Percentiles rank a stretch among this genome's conserved stretches.
These are phyloP conservation scores for Cryoendolithus antarcticus DNA, from an alignment of 2,329 filamentous ascomycete species.

Conservation along the genomic window DNA sequence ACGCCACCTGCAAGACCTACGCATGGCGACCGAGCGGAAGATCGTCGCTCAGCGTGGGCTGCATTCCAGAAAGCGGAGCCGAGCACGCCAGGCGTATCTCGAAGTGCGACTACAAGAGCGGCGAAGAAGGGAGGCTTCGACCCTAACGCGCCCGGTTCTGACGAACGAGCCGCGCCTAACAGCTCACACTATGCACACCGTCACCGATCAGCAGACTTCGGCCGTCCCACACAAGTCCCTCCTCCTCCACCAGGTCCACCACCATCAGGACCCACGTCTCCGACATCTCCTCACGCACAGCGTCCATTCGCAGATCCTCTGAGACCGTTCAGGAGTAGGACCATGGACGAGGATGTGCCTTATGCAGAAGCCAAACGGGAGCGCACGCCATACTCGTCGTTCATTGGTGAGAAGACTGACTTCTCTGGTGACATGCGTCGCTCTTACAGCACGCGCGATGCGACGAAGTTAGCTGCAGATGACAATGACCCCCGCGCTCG, in stretches of 20 bases:
- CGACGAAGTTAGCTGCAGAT: constrained; percentile 16
- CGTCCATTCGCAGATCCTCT: constrained; percentile 27
- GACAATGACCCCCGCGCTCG: constrained; percentile 8
- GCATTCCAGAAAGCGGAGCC: constrained; percentile 15
- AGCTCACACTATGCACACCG: constrained; percentile 16
- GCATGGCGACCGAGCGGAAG: constrained; percentile 10
- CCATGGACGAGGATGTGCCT: constrained; percentile 22
- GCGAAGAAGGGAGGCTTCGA: constrained; percentile 46
- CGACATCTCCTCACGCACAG: constrained; percentile 17
- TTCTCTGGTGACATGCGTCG: constrained; percentile 39
- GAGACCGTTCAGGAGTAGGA: constrained; percentile 22
- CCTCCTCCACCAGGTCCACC: constrained; percentile 24
- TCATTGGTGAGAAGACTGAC: constrained; percentile 45
- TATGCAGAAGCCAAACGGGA: constrained; percentile 37
- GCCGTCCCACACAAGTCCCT: constrained; percentile 12
- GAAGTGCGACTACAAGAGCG: constrained; percentile 26
- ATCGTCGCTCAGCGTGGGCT: constrained; percentile 26
- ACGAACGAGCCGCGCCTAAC: constrained; percentile 41
- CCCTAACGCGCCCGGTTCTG: constrained; percentile 44
- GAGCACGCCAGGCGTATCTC: constrained; percentile 17
- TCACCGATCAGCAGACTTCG: constrained; percentile 19
- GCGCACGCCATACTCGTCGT: constrained; percentile 42
- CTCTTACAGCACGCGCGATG: constrained; percentile 41
- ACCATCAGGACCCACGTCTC: constrained; percentile 21
- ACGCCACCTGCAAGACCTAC: constrained; percentile 5